Conservation (phyloP, 345 rosid genomes). For the Abelmoschus esculentus region DNA sequence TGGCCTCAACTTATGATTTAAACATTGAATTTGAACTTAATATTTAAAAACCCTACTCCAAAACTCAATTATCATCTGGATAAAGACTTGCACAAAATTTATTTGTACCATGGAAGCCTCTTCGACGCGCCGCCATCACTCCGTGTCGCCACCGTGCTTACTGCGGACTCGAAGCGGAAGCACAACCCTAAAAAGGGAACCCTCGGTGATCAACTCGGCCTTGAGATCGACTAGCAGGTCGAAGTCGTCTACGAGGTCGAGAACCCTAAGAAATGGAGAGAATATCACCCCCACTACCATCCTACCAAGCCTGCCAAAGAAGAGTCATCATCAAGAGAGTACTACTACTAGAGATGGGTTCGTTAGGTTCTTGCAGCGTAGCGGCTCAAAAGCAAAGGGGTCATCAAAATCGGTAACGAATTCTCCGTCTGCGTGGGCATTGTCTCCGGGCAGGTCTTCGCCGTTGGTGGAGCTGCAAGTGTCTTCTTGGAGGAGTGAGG, state of each 20-base stretch:
- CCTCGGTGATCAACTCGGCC: constrained; percentile 2
- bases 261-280: constrained; percentile 11
- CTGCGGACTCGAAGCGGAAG: constrained; percentile 42
- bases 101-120: constrained; percentile 12
- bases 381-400: constrained; percentile 19
- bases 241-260: constrained; percentile 36
- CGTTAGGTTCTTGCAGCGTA: constrained; percentile 29
- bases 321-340: neutral
- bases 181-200: constrained; percentile 9
- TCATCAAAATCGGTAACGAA: constrained; percentile 18
- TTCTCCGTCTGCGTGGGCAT: constrained; percentile 73
- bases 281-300: neutral
- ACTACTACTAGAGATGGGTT: constrained; percentile 18
- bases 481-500: constrained; percentile 10
- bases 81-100: neutral
- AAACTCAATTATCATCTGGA: neutral
- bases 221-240: constrained; percentile 25
- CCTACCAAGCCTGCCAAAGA: constrained; percentile 12
- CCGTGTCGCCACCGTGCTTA: constrained; percentile 19
- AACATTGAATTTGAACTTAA: neutral
- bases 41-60: neutral
- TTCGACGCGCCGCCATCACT: constrained; percentile 11
- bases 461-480: constrained; percentile 6
- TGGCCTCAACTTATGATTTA: constrained; percentile 5
- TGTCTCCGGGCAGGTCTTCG: constrained; percentile 56